Evolutionary conservation across 495 filamentous ascomycete genomes (phyloP), one percentile per base, ranked within the genome.

Genomic region (Daldinia grandis): DNA sequence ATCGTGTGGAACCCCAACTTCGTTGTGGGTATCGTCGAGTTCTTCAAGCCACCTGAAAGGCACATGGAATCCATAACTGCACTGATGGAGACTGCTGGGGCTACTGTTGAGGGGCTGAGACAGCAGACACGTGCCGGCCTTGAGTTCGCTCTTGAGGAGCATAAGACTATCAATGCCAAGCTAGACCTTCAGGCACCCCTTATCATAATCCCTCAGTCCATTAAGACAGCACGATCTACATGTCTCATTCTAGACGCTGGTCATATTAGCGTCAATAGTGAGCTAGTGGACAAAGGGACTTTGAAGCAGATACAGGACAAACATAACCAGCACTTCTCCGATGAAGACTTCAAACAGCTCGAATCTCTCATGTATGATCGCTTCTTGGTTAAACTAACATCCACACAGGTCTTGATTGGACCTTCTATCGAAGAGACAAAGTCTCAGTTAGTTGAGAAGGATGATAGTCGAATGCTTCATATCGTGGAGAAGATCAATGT

Each of bases 41-140:
- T 99, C 82, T 98, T 99, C 83, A 91, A 94, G 60, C 95, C 95
- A 4, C 96, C 95, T 1, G 92, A 97, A 78, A 86, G 93, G 63
- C 96, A 99, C 77, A 97, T 98, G 95, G 95, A 99, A 78, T 98
- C 95, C 21, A 97, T 99, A 72, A 90, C 89, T 7, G 95, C 95
- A 25, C 83, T 99, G 51, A 88, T 99, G 85, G 95, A 99, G 76
- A 92, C 92, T 19, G 95, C 95, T 24, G 94, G 95, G 17, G 94
- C 93, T 30, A 98, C 95, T 0, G 95, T 99, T 1, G 93, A 98
- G 79, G 94, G 93, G 14, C 81, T 98, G 62, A 88, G 95, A 37
- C 93, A 97, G 78, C 95, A 99, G 81, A 99, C 96, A 2, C 87
- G 95, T 76, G 95, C 95, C 58, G 95, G 95, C 10, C 85, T 99